Evolutionary conservation across 768 basidiomycete species (phyloP), one percentile per base, ranked within the genome.

Genomic region (Pholiota molesta): DNA sequence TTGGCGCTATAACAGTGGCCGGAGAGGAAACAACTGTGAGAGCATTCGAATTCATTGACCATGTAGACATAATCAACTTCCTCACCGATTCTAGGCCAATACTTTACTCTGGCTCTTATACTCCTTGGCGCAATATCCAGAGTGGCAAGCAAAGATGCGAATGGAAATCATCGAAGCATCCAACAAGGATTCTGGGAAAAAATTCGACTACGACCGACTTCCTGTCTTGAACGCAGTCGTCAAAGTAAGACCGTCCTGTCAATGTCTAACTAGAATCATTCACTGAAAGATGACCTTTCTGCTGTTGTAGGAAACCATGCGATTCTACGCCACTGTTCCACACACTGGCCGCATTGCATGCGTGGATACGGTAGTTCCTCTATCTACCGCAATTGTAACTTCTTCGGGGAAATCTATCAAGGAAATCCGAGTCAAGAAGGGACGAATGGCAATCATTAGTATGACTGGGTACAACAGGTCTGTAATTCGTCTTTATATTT

Each of bases 11-110:
- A 5, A 26, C 29, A 17, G 28, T 44, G 11, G 55, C 55, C 16
- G 55, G 55, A 31, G 55, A 56, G 23, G 55, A 56, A 8, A 56
- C 55, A 2, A 56, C 55, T 17, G 55, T 56, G 7, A 17, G 40
- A 29, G 11, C 3, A 5, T n/a, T 44, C 21, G 6, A 31, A 1
- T 31, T 29, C 11, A 0, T 29, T 14, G 9, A 16, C 3, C 39
- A 56, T 4, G 6, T 23, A 29, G 19, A 35, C 11, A 37, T 37
- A 13, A 37, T 37, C 42, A 23, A 44, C 17, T 56, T 26, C 13
- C 19, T 4, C 29, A 52, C 28, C 13, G 5, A n/a, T 3, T 1
- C 21, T 17, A 56, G 55, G 55, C 55, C 2, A 42, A 35, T 40
- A 31, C 39, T 14, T 56, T 56, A 5, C 26, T 44, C 7, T 56